Conservation (phyloP, 1,139 yeast genomes). For the Arxiozyma slooffiae region DNA sequence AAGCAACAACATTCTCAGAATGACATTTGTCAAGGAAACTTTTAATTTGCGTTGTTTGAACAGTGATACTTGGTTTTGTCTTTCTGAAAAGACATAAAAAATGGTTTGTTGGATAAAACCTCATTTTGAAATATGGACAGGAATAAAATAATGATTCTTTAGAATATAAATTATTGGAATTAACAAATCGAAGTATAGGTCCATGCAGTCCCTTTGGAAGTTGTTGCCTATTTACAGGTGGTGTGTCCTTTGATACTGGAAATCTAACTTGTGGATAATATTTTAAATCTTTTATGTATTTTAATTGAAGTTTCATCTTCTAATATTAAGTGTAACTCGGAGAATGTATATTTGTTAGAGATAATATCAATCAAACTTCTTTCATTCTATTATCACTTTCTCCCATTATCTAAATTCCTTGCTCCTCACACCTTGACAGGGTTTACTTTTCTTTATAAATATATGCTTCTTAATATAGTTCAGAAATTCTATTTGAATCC, state of each 20-base stretch:
- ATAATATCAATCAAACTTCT: too few relatives aligned
- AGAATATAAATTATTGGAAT: conserved; percentile 11
- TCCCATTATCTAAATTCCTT: too few relatives aligned
- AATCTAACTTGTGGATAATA: background rate
- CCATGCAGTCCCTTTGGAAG: conserved; percentile 7
- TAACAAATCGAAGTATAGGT: conserved; percentile 6
- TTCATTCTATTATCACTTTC: too few relatives aligned
- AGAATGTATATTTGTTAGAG: too few relatives aligned
- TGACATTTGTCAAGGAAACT: conserved; percentile 22
- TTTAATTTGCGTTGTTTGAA: conserved; percentile 18
- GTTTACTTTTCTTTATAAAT: too few relatives aligned
- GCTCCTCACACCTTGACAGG: too few relatives aligned
- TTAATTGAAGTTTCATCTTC: conserved; percentile 2
- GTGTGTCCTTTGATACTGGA: background rate
- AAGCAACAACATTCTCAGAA: background rate
- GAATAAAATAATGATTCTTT: conserved; percentile 19
- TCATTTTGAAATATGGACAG: conserved; percentile 29
- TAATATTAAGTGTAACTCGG: too few relatives aligned
- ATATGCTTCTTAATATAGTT: too few relatives aligned
- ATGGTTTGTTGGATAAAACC: conserved; percentile 41
- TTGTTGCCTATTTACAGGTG: background rate
- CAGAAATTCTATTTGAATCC: too few relatives aligned
- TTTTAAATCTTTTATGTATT: background rate
- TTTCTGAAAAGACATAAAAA: conserved; percentile 40
- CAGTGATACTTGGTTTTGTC: conserved; percentile 39